Conservation (phyloP, 2,329 filamentous ascomycete species). For the Raffaelea albimanens region DNA sequence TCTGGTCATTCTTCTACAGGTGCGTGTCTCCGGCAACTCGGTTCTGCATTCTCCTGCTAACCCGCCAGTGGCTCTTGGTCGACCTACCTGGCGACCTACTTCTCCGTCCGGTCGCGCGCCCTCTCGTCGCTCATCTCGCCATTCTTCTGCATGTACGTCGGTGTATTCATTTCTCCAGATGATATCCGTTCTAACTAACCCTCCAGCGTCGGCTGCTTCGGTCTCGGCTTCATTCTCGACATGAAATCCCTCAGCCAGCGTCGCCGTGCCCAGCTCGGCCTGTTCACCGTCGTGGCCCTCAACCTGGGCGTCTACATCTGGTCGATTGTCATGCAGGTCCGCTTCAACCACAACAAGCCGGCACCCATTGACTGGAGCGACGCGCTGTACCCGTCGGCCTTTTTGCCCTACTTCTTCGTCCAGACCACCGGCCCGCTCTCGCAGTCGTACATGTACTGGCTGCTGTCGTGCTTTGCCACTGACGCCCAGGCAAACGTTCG, state of each 20-base stretch:
- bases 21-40: neutral
- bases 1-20: constrained; percentile 6
- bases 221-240: constrained; percentile 35
- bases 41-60: neutral
- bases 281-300: constrained; percentile 33
- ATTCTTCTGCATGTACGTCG: constrained; percentile 33
- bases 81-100: constrained; percentile 4
- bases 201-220: constrained; percentile 31
- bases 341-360: constrained; percentile 27
- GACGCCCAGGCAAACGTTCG: constrained; percentile 21
- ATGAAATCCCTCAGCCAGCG: constrained; percentile 28
- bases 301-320: constrained; percentile 39
- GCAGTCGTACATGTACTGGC: constrained; percentile 35
- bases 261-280: constrained; percentile 33
- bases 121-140: constrained; percentile 27
- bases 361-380: constrained; percentile 38
- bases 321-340: constrained; percentile 36
- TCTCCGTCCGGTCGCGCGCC: constrained; percentile 1
- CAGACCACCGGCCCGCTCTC: constrained; percentile 29
- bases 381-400: constrained; percentile 28
- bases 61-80: constrained; percentile 3
- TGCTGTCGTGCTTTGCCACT: constrained; percentile 30
- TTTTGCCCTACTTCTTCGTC: constrained; percentile 38
- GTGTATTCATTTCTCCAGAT: neutral
- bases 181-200: neutral